Evolutionary conservation across 257 asterid genomes (phyloP).

Genomic region (Cordia subcordata): DNA sequence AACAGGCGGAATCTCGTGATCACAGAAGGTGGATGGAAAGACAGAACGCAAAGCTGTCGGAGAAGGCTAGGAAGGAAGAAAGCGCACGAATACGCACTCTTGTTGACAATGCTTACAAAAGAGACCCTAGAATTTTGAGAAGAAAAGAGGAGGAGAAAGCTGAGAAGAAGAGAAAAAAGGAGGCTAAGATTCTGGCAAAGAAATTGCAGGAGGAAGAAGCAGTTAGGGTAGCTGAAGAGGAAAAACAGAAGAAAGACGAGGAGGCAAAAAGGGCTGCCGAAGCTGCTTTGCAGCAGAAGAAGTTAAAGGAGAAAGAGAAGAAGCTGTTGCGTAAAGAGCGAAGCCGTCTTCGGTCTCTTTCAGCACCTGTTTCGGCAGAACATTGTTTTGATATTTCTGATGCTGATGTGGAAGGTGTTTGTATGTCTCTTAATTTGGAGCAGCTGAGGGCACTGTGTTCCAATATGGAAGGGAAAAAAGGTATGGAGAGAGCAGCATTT

Average conservation of each 20-base stretch:
- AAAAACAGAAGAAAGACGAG: conserved; percentile 65
- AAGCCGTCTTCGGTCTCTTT: conserved; percentile 71
- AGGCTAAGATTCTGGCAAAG: conserved; percentile 79
- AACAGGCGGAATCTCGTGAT: conserved; percentile 95
- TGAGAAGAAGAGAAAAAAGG: conserved; percentile 85
- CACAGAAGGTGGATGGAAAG: conserved; percentile 98
- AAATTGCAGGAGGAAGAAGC: conserved; percentile 85
- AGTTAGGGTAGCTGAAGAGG: conserved; percentile 68
- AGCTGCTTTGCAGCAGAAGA: conserved; percentile 75
- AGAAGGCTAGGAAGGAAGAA: conserved; percentile 96
- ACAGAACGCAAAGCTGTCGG: conserved; percentile 86
- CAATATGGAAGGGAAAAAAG: conserved; percentile 59
- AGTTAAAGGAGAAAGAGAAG: conserved; percentile 75
- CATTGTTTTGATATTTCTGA: conserved; percentile 45
- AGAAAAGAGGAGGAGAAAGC: conserved; percentile 79
- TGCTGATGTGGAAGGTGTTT: conserved; percentile 64
- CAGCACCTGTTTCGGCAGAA: conserved; percentile 44
- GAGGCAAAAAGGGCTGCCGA: conserved; percentile 77
- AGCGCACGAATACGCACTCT: conserved; percentile 65
- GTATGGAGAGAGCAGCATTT: conserved; percentile 41
- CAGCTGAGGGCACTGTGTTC: conserved; percentile 65
- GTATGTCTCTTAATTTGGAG: conserved; percentile 67
- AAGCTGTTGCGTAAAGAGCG: conserved; percentile 84
- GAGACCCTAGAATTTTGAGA: conserved; percentile 80
- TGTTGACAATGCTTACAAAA: conserved; percentile 84